Evolutionary conservation across 768 basidiomycete genomes (phyloP).

Genomic region (Clitopilus hobsonii): DNA sequence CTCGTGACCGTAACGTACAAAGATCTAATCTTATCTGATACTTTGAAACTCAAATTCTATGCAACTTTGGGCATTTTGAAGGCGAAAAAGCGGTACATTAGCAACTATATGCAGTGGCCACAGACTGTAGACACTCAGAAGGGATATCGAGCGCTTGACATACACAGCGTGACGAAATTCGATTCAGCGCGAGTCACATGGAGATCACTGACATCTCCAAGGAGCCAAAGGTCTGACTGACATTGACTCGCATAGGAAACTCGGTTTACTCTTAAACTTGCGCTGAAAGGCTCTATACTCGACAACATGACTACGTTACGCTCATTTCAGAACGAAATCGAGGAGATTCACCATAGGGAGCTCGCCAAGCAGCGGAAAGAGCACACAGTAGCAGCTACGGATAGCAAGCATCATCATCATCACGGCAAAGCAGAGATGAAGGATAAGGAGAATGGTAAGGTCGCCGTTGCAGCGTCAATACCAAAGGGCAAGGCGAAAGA

Average conservation of each 20-base stretch:
- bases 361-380: constrained; percentile 55
- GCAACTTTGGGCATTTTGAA: not conserved
- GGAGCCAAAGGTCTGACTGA: constrained; percentile 4
- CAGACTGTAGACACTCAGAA: not conserved
- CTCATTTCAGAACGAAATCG: constrained; percentile 72
- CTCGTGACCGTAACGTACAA: not conserved
- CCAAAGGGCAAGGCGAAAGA: constrained; percentile 40
- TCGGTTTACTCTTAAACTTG: constrained; percentile 10
- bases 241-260: constrained; percentile 14
- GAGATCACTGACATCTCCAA: not conserved
- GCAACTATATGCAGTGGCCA: not conserved
- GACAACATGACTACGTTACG: constrained; percentile 48
- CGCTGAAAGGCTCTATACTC: not conserved
- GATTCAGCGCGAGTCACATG: constrained; percentile 10
- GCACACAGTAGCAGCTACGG: constrained; percentile 11
- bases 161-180: not conserved
- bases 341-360: constrained; percentile 69
- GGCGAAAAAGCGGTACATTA: not conserved
- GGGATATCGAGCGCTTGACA: not conserved
- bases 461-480: constrained; percentile 19
- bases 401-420: not conserved
- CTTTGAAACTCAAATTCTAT: not conserved
- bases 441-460: constrained; percentile 30
- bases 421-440: not conserved
- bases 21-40: not conserved